These are phyloP conservation scores for Triadica sebifera DNA, from an alignment of 345 rosid species.

Conservation along the genomic window DNA sequence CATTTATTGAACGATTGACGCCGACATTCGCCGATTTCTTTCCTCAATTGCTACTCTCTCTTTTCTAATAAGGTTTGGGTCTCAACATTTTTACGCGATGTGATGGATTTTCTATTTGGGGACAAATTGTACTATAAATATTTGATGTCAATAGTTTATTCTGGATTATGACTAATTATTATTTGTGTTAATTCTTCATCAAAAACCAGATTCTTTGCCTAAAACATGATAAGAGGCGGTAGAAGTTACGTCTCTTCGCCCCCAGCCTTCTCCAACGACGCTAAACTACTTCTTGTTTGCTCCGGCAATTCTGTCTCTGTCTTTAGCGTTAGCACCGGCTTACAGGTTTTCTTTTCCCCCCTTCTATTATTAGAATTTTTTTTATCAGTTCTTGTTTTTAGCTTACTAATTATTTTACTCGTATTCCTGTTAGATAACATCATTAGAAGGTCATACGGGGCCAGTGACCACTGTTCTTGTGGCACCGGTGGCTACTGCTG, in stretches of 20 bases:
- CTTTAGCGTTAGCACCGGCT: slow-evolving; percentile 83
- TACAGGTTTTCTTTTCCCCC: slow-evolving; percentile 44
- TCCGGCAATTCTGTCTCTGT: slow-evolving; percentile 66
- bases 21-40: too few species aligned
- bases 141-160: too few species aligned
- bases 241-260: slow-evolving; percentile 64
- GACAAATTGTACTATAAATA: too few species aligned
- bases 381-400: not conserved
- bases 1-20: too few species aligned
- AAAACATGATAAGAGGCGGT: slow-evolving; percentile 74
- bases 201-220: too few species aligned
- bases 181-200: not conserved
- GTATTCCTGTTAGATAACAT: slow-evolving; percentile 40
- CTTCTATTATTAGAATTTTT: not conserved
- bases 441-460: slow-evolving; percentile 81
- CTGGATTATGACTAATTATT: too few species aligned
- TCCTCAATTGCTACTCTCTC: too few species aligned
- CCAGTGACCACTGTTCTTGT: slow-evolving; percentile 71
- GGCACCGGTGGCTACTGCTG: slow-evolving; percentile 58
- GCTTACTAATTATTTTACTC: not conserved
- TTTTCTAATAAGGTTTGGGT: too few species aligned
- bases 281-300: slow-evolving; percentile 79
- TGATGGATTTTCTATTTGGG: too few species aligned
- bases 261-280: slow-evolving; percentile 92
- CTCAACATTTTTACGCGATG: too few species aligned